Evolutionary conservation across 176 grass and related monocot genomes (phyloP).

Genomic region (Aegilops longissima): DNA sequence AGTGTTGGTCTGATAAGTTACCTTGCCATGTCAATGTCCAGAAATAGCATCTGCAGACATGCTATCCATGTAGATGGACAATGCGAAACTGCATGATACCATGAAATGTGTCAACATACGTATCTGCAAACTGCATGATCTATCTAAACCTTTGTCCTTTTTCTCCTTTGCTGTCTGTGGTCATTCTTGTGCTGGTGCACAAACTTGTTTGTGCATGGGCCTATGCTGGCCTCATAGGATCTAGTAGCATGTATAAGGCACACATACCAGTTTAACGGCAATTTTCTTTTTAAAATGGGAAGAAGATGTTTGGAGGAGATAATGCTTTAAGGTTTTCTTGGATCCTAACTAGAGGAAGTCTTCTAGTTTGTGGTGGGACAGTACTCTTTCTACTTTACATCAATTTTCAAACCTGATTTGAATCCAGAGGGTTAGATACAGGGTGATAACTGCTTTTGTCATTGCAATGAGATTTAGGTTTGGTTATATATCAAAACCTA

Average conservation of each 20-base stretch:
- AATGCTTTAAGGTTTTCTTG: not conserved
- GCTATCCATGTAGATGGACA: not conserved
- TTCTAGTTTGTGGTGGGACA: not conserved
- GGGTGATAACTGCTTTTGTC: not conserved
- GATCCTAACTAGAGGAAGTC: not conserved
- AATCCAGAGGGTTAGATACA: not conserved
- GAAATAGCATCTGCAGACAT: not conserved
- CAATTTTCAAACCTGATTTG: not conserved
- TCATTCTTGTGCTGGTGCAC: conserved; percentile 8
- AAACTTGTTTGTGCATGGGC: not conserved
- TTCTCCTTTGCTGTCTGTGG: not conserved
- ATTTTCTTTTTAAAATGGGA: not conserved
- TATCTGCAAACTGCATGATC: not conserved
- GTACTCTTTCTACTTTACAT: not conserved
- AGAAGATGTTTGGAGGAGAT: not conserved
- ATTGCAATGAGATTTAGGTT: not conserved
- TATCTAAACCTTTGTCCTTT: not conserved
- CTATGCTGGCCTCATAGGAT: not conserved
- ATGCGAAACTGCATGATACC: not conserved
- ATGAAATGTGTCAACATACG: not conserved
- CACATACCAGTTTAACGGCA: not conserved
- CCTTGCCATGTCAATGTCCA: not conserved
- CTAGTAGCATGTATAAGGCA: not conserved
- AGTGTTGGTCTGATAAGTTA: not conserved
- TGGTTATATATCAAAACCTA: not conserved